phyloP scores from a whole-genome alignment of 371 early-diverging fungal genomes.

The Apophysomyces variabilis region DNA sequence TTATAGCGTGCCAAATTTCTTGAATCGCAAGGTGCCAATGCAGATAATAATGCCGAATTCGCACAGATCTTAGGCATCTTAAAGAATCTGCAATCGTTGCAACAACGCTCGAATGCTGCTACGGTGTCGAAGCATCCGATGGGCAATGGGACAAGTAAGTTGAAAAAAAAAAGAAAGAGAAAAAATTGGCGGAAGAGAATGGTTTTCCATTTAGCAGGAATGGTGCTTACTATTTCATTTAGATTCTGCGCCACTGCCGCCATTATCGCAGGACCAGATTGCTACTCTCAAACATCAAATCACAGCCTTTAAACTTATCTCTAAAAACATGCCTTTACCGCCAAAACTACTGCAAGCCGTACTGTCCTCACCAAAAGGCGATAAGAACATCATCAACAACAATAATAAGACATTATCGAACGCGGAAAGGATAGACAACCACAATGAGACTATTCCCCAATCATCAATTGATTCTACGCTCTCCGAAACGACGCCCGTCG shows the following conservation, averaged over 20 bases:
- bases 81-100: slow-evolving; percentile 39
- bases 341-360: slow-evolving; percentile 71
- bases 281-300: slow-evolving; percentile 79
- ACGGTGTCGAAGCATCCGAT: not conserved
- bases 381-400: slow-evolving; percentile 14
- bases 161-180: slow-evolving; percentile 3
- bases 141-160: slow-evolving; percentile 9
- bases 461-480: not conserved
- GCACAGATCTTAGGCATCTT: slow-evolving; percentile 68
- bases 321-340: slow-evolving; percentile 82
- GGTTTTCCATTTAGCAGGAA: not conserved
- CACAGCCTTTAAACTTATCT: slow-evolving; percentile 77
- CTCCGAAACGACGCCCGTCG: not conserved
- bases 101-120: slow-evolving; percentile 15
- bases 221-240: not conserved
- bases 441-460: not conserved
- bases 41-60: slow-evolving; percentile 69
- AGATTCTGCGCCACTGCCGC: not conserved
- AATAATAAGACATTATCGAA: slow-evolving; percentile 1
- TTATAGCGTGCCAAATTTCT: slow-evolving; percentile 43
- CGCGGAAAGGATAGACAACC: not conserved
- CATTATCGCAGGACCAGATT: slow-evolving; percentile 68
- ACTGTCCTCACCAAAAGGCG: slow-evolving; percentile 45
- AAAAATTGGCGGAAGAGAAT: not conserved
- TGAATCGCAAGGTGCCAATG: slow-evolving; percentile 67